Evolutionary conservation across 2,329 filamentous ascomycete genomes (phyloP), one percentile per base, ranked within the genome.

Genomic region (Lachnellula subtilissima): DNA sequence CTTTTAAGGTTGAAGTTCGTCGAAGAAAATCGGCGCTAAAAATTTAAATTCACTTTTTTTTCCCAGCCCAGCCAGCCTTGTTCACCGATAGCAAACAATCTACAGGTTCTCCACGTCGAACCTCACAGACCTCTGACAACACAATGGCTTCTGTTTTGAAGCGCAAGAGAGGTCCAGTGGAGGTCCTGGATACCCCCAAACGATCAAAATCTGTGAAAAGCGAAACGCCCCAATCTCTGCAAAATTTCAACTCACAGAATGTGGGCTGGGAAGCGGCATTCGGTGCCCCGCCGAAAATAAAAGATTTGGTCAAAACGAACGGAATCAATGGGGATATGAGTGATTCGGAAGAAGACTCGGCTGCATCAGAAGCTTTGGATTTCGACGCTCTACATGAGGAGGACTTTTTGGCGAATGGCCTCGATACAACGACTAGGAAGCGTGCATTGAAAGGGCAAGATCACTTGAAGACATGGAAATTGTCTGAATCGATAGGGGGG

Each of bases 401-500:
- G 19, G 22, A 39, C 5, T 8, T 35, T 42, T 14, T 28, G 11
- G 17, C 17, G 12, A 54, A 43, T 8, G 35, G 12, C 14, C 8
- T 17, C 15, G 25, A 47, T 47, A 5, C n/a, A 25, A 25, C 28
- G 42, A 35, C 23, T 17, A 32, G 11, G 9, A 69, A 73, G 60
- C 75, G 71, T 57, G 72, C 71, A 22, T 53, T 28, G 37, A 61
- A 60, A 52, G 53, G 36, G 22, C 47, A 62, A 68, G 17, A 63
- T 62, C 50, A 52, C 17, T 28, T 39, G 54, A 58, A 54, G 50
- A 51, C 65, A 55, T 88, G 85, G 85, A 79, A 75, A 63, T 70
- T 87, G 23, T 86, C 84, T 4, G 79, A 81, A 62, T 80, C 85
- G 12, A 81, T 86, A 76, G 85, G 84, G 52, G 85, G 85, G 23